Percentiles rank a stretch among this genome's conserved stretches.
These are phyloP conservation scores for Mychonastes homosphaera DNA, from an alignment of 139 green algal species.

Conservation along the genomic window DNA sequence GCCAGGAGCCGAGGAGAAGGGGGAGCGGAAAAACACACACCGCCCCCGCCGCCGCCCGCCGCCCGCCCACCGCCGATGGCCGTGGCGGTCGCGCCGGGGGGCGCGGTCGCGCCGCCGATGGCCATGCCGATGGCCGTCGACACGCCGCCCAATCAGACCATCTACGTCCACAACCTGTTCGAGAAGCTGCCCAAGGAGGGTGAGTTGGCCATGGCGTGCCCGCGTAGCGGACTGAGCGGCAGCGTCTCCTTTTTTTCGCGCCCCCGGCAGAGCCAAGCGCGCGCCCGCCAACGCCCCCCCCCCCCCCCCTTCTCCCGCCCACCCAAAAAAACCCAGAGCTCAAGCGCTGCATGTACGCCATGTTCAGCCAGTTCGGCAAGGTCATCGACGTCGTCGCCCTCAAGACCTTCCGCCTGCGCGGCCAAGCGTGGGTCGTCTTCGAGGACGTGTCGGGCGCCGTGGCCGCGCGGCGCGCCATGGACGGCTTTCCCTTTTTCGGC, in stretches of 20 bases:
- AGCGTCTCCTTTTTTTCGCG: neutral
- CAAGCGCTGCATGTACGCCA: conserved; percentile 80
- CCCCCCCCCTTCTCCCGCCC: neutral
- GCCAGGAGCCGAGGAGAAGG: no score
- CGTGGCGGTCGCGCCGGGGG: no score
- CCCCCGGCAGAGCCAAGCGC: neutral
- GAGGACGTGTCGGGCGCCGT: conserved; percentile 63
- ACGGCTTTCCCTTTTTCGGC: conserved; percentile 95
- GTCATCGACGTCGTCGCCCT: conserved; percentile 85
- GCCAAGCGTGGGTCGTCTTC: conserved; percentile 96
- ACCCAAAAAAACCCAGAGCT: no score
- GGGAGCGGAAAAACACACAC: no score
- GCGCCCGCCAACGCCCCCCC: neutral
- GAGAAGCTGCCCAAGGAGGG: conserved; percentile 92
- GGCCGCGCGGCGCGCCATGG: conserved; percentile 78
- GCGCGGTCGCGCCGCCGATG: no score
- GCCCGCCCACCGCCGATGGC: no score
- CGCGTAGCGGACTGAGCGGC: no score
- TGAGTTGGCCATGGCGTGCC: no score
- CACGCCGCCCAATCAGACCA: conserved; percentile 72
- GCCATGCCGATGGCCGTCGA: no score
- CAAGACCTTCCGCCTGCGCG: conserved; percentile 77
- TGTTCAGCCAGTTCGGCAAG: conserved; percentile 94
- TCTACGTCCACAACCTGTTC: conserved; percentile 91
- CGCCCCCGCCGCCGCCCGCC: no score